Base-by-base conservation (phyloP, 495 filamentous ascomycete species). In the Cercophora sp. region DNA sequence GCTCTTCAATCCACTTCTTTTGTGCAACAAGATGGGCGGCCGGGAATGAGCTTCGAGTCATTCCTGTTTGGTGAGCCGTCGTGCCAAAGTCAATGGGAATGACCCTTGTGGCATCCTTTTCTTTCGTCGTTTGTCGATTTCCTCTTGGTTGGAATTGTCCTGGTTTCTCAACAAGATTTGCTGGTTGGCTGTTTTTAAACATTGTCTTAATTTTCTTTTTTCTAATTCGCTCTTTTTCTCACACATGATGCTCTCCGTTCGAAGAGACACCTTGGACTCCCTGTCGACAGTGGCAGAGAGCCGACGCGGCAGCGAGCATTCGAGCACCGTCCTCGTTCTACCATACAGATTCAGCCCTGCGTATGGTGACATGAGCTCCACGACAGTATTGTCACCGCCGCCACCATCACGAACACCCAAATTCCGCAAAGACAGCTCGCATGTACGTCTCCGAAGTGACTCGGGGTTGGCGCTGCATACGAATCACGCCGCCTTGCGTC, bases 381-480 rank as follows among this genome's bases (percentile, higher is more conserved):
- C 55, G n/a, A 65, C 57, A 2, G 34, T 42, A 2, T 9, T 68
- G 36, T 65, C 66, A 13, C 65, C 69, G 26, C 61, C 61, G 2
- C 60, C 63, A 3, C 36, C 22, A 23, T 43, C 39, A 16, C 43
- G 49, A 27, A 54, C 35, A 19, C 29, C 48, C n/a, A 54, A 47
- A 27, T 32, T 40, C 27, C 46, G 52, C 2, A 31, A 36, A 8
- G 50, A 61, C 13, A 55, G 46, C 10, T 39, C 58, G 1, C 51
- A 64, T n/a, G 16, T 63, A 20, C 64, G 62, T 18, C 54, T 72
- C 10, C 64, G 70, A 34, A 71, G 68, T 39, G 68, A 70, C 36
- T 71, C 70, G n/a, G 70, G 66, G n/a, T 47, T 72, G 23, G 53
- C 63, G 2, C 42, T 70, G 32, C 65, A 72, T 44, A 67, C 63